These are phyloP conservation scores for Arabidopsis hybrid DNA, from an alignment of 441 rosid species.

Conservation along the genomic window DNA sequence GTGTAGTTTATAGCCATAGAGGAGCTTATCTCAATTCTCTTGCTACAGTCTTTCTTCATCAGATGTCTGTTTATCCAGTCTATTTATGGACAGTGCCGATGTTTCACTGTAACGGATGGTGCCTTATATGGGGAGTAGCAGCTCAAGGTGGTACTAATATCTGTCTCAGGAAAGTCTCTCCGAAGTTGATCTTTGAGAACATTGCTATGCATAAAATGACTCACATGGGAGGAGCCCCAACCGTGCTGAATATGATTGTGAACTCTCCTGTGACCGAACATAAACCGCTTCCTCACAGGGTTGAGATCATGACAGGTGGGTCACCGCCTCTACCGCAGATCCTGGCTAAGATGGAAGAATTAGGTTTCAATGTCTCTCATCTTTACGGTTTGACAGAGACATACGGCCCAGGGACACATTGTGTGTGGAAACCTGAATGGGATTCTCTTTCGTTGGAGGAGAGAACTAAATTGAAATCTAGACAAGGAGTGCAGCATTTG, in stretches of 20 bases:
- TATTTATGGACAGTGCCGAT: constrained; percentile 81
- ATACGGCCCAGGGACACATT: constrained; percentile 68
- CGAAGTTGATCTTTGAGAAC: constrained; percentile 58
- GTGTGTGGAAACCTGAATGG: constrained; percentile 82
- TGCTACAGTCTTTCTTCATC: constrained; percentile 60
- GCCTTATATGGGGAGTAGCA: constrained; percentile 73
- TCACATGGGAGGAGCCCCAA: constrained; percentile 80
- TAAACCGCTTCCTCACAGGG: constrained; percentile 56
- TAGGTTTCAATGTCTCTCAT: constrained; percentile 63
- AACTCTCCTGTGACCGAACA: constrained; percentile 47
- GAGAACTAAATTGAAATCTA: constrained; percentile 56
- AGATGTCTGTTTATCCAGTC: constrained; percentile 64
- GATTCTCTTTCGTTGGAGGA: constrained; percentile 53
- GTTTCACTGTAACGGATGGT: constrained; percentile 91
- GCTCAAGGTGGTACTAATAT: constrained; percentile 76
- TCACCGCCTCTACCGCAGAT: constrained; percentile 67
- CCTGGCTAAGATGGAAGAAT: constrained; percentile 61
- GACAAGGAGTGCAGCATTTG: constrained; percentile 73
- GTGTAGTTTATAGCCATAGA: constrained; percentile 79
- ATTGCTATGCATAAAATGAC: constrained; percentile 57
- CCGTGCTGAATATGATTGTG: constrained; percentile 69
- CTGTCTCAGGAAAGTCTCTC: constrained; percentile 58
- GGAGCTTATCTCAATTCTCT: constrained; percentile 78
- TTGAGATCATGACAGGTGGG: constrained; percentile 66
- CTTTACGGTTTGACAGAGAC: constrained; percentile 80